Conservation (phyloP, 441 rosid species). For the Viola pubescens region DNA sequence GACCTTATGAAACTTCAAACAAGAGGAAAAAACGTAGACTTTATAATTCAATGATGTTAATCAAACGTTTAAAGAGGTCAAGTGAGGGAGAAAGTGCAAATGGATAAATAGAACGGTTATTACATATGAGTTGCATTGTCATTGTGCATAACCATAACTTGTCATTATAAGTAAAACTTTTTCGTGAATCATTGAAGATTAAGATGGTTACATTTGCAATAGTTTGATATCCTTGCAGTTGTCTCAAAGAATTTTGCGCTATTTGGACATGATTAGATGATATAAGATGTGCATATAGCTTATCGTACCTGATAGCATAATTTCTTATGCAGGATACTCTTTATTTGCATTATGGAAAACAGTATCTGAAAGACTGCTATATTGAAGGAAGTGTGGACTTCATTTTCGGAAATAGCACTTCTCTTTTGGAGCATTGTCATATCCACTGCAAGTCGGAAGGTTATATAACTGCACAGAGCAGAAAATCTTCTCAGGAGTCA, state of each 20-base stretch:
- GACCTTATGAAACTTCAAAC: too few relatives aligned
- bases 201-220: background rate
- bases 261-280: background rate
- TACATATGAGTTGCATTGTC: too few relatives aligned
- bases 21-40: too few relatives aligned
- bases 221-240: background rate
- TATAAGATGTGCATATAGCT: background rate
- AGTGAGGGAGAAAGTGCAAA: too few relatives aligned
- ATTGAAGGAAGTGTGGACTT: slow-evolving; percentile 93
- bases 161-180: too few relatives aligned
- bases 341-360: slow-evolving; percentile 87
- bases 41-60: too few relatives aligned
- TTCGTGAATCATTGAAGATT: too few relatives aligned
- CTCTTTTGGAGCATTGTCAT: slow-evolving; percentile 92
- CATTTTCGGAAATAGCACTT: slow-evolving; percentile 90
- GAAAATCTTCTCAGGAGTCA: slow-evolving; percentile 84
- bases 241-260: background rate
- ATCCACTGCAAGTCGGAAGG: slow-evolving; percentile 90
- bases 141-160: too few relatives aligned
- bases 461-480: slow-evolving; percentile 84
- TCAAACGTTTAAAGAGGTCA: too few relatives aligned
- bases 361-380: slow-evolving; percentile 80
- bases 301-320: slow-evolving; percentile 7
- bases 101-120: too few relatives aligned
- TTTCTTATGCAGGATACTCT: slow-evolving; percentile 66